Evolutionary conservation across 345 rosid genomes (phyloP).

Genomic region (Populus alba): DNA sequence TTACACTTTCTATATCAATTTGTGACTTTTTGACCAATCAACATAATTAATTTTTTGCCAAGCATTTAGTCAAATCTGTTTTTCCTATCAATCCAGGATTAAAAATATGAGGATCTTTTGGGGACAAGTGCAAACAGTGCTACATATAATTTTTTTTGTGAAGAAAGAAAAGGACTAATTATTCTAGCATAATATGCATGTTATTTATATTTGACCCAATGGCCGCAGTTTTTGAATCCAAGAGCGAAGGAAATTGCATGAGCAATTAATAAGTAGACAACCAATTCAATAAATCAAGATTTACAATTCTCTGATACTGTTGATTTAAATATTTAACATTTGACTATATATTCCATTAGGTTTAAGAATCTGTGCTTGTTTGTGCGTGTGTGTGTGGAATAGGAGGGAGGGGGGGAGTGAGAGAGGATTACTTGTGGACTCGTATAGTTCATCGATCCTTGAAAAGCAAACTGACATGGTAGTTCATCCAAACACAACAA

Average conservation of each 20-base stretch:
- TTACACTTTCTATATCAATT: not conserved
- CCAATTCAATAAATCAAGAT: not conserved
- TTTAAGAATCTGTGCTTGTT: not conserved
- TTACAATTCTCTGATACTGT: not conserved
- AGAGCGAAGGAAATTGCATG: not conserved
- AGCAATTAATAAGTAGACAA: not conserved
- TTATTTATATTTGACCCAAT: not conserved
- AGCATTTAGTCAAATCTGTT: not conserved
- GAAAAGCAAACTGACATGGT: conserved; percentile 38
- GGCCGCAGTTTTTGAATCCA: not conserved
- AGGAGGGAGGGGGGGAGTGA: conserved; percentile 10
- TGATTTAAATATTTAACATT: not conserved
- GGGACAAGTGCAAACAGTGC: not conserved
- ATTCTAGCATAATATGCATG: not conserved
- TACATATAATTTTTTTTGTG: not conserved
- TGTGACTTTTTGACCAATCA: not conserved
- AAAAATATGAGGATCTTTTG: not conserved
- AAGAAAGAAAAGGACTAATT: not conserved
- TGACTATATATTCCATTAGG: not conserved
- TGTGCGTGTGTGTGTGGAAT: not conserved
- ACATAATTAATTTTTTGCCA: not conserved
- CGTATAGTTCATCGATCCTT: conserved; percentile 44
- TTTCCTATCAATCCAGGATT: not conserved
- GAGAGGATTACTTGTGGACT: conserved; percentile 38
- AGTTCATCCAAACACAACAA: conserved; percentile 15